Evolutionary conservation across 1,284 basidiomycete species (phyloP).

Genomic region (Schizophyllum amplum): DNA sequence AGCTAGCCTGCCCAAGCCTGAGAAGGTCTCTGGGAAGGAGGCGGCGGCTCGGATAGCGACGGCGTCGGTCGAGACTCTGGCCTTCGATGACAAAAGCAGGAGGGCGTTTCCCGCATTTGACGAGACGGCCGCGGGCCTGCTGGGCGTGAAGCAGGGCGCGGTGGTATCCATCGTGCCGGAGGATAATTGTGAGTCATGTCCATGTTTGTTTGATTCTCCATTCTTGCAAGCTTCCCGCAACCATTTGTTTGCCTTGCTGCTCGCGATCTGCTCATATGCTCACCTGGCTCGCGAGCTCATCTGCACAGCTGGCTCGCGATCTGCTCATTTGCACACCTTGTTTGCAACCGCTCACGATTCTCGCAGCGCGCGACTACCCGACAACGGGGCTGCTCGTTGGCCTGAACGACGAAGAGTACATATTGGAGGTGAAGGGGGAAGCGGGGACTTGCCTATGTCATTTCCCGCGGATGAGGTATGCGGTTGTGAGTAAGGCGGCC

Average conservation of each 20-base stretch:
- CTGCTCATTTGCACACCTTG: no score
- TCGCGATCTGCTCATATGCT: no score
- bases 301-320: no score
- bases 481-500: neutral
- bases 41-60: constrained; percentile 38
- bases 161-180: constrained; percentile 37
- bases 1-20: constrained; percentile 16
- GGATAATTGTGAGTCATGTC: neutral
- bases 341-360: neutral
- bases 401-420: constrained; percentile 39
- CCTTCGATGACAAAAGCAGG: no score
- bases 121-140: constrained; percentile 30
- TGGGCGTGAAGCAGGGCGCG: constrained; percentile 31
- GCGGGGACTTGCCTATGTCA: constrained; percentile 37
- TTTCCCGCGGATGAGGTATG: constrained; percentile 22
- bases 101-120: constrained; percentile 27
- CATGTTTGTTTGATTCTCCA: no score
- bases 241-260: no score
- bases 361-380: constrained; percentile 28
- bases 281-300: no score
- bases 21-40: constrained; percentile 28
- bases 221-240: no score
- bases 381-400: constrained; percentile 43
- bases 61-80: constrained; percentile 28
- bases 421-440: constrained; percentile 35